Percentiles rank a stretch among this genome's conserved stretches.
These are phyloP conservation scores for Aspergillus pseudoviridinutans DNA, from an alignment of 2,329 filamentous ascomycete species.

Conservation along the genomic window DNA sequence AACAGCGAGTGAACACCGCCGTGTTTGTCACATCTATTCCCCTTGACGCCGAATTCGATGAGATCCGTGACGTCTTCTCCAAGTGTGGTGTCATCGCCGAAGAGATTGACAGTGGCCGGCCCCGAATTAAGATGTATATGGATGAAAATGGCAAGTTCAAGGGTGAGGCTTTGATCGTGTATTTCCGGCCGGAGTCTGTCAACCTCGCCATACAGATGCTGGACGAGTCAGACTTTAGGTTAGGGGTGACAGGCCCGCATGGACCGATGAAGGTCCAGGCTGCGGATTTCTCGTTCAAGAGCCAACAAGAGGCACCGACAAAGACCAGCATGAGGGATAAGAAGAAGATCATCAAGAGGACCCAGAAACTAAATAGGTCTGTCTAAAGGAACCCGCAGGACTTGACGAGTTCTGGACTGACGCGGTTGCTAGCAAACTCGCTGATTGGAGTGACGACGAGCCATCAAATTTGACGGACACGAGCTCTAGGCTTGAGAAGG, in stretches of 20 bases:
- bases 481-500: slow-evolving; percentile 64
- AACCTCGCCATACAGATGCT: slow-evolving; percentile 56
- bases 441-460: slow-evolving; percentile 94
- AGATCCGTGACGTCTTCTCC: slow-evolving; percentile 80
- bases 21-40: slow-evolving; percentile 90
- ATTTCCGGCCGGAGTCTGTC: slow-evolving; percentile 94
- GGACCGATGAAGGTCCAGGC: slow-evolving; percentile 76
- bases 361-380: slow-evolving; percentile 74
- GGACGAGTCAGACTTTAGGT: slow-evolving; percentile 64
- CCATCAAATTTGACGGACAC: slow-evolving; percentile 56
- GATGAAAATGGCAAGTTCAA: slow-evolving; percentile 82
- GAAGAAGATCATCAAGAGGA: slow-evolving; percentile 86
- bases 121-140: slow-evolving; percentile 89
- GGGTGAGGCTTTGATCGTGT: slow-evolving; percentile 87
- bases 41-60: slow-evolving; percentile 69
- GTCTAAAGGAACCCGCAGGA: slow-evolving; percentile 12
- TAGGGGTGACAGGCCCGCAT: slow-evolving; percentile 48
- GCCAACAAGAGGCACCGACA: slow-evolving; percentile 62
- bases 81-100: slow-evolving; percentile 91
- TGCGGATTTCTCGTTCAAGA: slow-evolving; percentile 90
- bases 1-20: slow-evolving; percentile 69
- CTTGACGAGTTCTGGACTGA: slow-evolving; percentile 12
- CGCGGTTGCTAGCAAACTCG: slow-evolving; percentile 62
- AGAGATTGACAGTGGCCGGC: slow-evolving; percentile 81
- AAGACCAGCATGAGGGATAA: slow-evolving; percentile 64